Base-by-base conservation (phyloP, 2,329 filamentous ascomycete genomes). In the Zymoseptoria ardabiliae region DNA sequence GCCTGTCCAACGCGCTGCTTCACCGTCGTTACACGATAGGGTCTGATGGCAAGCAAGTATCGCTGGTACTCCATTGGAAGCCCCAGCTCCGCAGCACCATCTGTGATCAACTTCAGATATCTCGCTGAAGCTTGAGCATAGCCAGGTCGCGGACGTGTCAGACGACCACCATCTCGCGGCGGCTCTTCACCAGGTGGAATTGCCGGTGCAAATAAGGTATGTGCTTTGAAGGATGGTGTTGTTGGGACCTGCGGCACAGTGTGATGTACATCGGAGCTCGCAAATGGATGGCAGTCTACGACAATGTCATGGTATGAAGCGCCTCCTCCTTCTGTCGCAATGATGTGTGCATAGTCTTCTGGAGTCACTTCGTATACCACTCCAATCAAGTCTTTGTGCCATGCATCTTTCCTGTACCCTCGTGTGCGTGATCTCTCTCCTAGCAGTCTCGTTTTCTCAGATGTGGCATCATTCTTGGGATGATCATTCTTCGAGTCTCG, bases 311-410 rank as follows among this genome's bases (percentile, higher is more conserved):
- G 79, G 77, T 99, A 99, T n/a, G 86, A 82, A 2, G 85, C 77
- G 19, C 92, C 92, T 30, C 90, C 92, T 55, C 93, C 93, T 73
- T 99, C 94, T 4, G 92, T 97, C 4, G 87, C 87, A 61, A 97
- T 87, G 66, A 99, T 96, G 61, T 84, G 88, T 6, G 86, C 82
- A 72, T 90, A 99, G 76, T 99, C 94, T 50, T 82, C 74, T 19
- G 81, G 77, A 0, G 91, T 96, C 28, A 97, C 90, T 76, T 97
- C 92, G 77, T 99, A 99, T 3, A 97, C 94, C 17, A 96, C 91
- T 22, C 94, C 94, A 49, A 97, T 84, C 2, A 99, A 81, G 4
- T 90, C 90, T 69, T 91, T 92, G 63, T 85, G 78, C 91, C 91
- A 96, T 57, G 76, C 77, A 56, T 82, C 77, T 68, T 84, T 82